A percentile compares a stretch with the other conserved stretches of the same genome.
Evolutionary conservation across 1,139 yeast genomes (phyloP).

Genomic region (Hyphopichia khmerensis): DNA sequence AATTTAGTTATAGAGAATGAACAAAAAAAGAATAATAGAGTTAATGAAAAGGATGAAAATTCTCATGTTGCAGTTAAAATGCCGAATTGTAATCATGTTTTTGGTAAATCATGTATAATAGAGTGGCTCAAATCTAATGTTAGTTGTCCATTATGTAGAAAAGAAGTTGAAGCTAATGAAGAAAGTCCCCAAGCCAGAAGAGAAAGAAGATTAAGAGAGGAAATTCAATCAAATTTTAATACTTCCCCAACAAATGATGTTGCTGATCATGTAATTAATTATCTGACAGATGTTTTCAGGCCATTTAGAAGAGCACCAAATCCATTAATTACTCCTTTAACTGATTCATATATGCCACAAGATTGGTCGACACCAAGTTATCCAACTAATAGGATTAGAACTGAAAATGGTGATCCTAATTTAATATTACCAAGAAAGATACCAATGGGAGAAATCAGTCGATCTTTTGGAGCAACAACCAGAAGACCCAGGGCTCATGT

Average conservation of each 20-base stretch:
- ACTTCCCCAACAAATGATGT: constrained; percentile 14
- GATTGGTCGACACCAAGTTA: constrained; percentile 31
- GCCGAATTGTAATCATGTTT: constrained; percentile 44
- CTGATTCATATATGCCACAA: constrained; percentile 42
- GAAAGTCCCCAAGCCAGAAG: constrained; percentile 18
- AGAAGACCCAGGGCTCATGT: constrained; percentile 7
- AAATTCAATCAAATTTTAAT: constrained; percentile 15
- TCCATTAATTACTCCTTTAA: constrained; percentile 41
- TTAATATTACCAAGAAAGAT: constrained; percentile 32
- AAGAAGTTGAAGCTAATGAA: constrained; percentile 36
- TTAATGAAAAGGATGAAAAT: constrained; percentile 12
- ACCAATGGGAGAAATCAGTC: constrained; percentile 23
- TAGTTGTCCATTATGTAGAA: constrained; percentile 47
- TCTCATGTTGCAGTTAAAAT: constrained; percentile 43
- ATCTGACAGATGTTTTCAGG: constrained; percentile 40
- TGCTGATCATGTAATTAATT: constrained; percentile 24
- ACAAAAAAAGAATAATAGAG: constrained; percentile 11
- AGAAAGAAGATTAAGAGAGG: constrained; percentile 11
- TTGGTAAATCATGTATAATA: constrained; percentile 42
- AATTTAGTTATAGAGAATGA: constrained; percentile 30
- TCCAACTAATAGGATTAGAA: constrained; percentile 7
- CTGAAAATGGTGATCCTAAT: constrained; percentile 21
- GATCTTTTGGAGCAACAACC: constrained; percentile 1
- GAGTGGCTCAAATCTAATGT: constrained; percentile 45
- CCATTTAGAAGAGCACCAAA: constrained; percentile 37